Base-by-base conservation (phyloP, 176 grass and related monocot genomes). In the Eragrostis curvula region DNA sequence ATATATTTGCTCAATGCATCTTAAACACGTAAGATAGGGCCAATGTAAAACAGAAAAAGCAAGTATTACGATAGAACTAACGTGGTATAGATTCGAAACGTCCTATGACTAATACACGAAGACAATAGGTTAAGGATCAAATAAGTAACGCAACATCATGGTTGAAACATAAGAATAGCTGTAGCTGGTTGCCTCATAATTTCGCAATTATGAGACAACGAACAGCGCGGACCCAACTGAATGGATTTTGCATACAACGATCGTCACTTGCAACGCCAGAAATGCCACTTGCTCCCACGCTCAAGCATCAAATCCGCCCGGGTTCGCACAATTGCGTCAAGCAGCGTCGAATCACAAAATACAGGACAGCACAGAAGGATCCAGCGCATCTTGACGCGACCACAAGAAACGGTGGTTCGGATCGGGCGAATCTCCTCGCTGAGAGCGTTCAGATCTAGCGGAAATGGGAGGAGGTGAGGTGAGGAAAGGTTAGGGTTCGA, bases 391-490 rank as follows among this genome's bases (percentile, higher is more conserved):
- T 42, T 6, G n/a, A 69, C 25, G 11, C 42, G 9, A 17, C 18
- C 75, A 12, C 21, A 52, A 52, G 8, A 44, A 14, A 17, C 2
- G 23, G 14, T 32, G 42, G 24, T 36, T 59, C 88, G 60, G 74
- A 90, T 90, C 84, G 60, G 75, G 50, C 23, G 42, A 46, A 62
- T 77, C 73, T 51, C 12, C 27, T 27, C 12, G 59, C 12, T 21
- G 21, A 42, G 49, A 49, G 61, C 29, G 57, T 58, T 49, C 79
- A 83, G 88, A 90, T 90, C 88, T 79, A 79, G 61, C 74, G 68
- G 72, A 53, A 63, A 58, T 59, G 68, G 29, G 36, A 32, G 53
- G 30, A 41, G 42, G 59, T 5, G 12, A 65, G 13, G 41, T 14
- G 12, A 77, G 3, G 73, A 1, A 29, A 36, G 18, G 68, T 21